Evolutionary conservation across 345 rosid species (phyloP).

Genomic region (Eucalyptus tenuipes): DNA sequence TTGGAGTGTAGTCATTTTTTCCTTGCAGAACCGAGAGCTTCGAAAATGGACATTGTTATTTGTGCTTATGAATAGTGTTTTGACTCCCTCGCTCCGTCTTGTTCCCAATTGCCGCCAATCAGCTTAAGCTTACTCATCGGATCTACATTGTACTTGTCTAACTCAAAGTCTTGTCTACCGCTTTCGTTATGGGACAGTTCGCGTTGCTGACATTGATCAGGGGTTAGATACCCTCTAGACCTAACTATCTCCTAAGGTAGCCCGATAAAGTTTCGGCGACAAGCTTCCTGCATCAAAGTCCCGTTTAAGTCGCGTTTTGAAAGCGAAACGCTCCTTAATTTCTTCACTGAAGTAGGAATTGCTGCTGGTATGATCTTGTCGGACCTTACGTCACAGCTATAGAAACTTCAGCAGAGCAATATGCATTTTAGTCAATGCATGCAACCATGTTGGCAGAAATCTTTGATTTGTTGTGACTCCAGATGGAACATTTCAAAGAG

Average conservation of each 20-base stretch:
- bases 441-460: not conserved
- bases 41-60: not conserved
- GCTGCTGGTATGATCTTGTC: not conserved
- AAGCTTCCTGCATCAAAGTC: not conserved
- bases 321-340: not conserved
- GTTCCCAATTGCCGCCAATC: not conserved
- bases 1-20: not conserved
- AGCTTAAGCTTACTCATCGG: too few relatives aligned
- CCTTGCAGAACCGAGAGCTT: not conserved
- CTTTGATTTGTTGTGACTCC: too few relatives aligned
- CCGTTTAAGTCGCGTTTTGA: not conserved
- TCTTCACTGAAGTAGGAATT: not conserved
- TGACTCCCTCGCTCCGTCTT: not conserved
- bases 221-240: not conserved
- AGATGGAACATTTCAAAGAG: too few relatives aligned
- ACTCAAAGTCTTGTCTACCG: not conserved
- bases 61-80: not conserved
- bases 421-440: not conserved
- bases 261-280: not conserved
- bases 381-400: not conserved
- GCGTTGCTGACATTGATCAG: not conserved
- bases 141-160: not conserved
- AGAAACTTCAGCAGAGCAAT: not conserved
- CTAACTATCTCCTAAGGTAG: not conserved
- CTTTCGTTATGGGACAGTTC: not conserved